A percentile compares a stretch with the other conserved stretches of the same genome.
phyloP scores from a whole-genome alignment of 768 basidiomycete genomes.

The Lactifluus hygrophoroides region DNA sequence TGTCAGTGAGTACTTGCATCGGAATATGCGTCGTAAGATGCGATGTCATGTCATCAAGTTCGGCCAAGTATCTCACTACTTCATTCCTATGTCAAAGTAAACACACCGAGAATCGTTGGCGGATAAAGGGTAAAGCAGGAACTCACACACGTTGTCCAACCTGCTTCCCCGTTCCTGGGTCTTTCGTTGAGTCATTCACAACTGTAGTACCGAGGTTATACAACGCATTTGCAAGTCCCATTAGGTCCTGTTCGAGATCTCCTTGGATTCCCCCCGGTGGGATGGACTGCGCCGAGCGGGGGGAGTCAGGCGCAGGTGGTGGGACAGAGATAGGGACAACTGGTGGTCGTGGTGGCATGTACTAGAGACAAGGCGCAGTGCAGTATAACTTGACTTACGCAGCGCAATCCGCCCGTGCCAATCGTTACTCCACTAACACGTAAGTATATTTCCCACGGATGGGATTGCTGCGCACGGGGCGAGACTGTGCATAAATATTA shows the following conservation, averaged over 20 bases:
- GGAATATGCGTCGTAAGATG: conserved; percentile 58
- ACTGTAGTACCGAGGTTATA: conserved; percentile 81
- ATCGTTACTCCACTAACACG: too few species aligned
- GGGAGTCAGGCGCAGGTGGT: conserved; percentile 48
- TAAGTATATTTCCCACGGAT: too few species aligned
- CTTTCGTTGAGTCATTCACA: conserved; percentile 75
- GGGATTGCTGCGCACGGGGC: too few species aligned
- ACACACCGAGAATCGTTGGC: background rate
- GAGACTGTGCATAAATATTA: too few species aligned
- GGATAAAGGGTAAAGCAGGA: background rate
- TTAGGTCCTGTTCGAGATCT: conserved; percentile 65
- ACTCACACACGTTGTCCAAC: conserved; percentile 70
- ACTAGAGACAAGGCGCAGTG: background rate
- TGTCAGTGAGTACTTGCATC: conserved; percentile 65
- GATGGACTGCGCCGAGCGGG: conserved; percentile 66
- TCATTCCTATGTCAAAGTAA: conserved; percentile 48
- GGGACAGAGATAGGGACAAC: conserved; percentile 8
- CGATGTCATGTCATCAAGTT: conserved; percentile 61
- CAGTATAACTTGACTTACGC: too few species aligned
- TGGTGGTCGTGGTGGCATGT: conserved; percentile 14
- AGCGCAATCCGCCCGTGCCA: too few species aligned
- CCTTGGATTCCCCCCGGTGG: conserved; percentile 61
- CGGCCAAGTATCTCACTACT: conserved; percentile 56
- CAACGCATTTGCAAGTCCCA: conserved; percentile 67
- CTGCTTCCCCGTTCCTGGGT: conserved; percentile 55